Evolutionary conservation across 2,329 filamentous ascomycete genomes (phyloP).

Genomic region (Exophiala calicioides): DNA sequence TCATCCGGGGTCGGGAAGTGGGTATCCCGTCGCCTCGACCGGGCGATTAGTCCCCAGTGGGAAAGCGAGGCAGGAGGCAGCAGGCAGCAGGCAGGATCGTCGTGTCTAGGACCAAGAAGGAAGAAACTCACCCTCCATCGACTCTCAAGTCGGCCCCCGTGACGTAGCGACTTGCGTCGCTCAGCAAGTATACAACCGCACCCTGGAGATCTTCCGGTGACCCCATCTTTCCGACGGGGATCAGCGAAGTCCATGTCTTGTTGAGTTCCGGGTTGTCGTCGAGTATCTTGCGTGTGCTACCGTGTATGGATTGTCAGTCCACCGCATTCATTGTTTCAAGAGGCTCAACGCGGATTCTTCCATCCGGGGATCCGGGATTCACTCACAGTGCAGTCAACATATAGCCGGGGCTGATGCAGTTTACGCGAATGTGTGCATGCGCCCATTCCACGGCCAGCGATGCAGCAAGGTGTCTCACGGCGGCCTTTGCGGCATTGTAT

Average conservation of each 20-base stretch:
- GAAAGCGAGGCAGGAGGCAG: no score
- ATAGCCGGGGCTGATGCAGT: constrained; percentile 93
- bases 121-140: constrained; percentile 86
- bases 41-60: no score
- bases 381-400: constrained; percentile 91
- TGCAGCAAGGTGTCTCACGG: constrained; percentile 81
- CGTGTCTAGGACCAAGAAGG: neutral
- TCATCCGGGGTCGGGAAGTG: no score
- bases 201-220: constrained; percentile 86
- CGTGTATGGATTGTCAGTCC: constrained; percentile 5
- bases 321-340: constrained; percentile 31
- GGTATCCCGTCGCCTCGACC: no score
- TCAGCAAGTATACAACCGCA: constrained; percentile 81
- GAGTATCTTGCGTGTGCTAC: constrained; percentile 87
- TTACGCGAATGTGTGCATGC: constrained; percentile 81
- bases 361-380: neutral
- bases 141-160: constrained; percentile 76
- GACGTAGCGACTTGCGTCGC: constrained; percentile 74
- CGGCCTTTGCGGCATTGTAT: constrained; percentile 92
- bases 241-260: constrained; percentile 86
- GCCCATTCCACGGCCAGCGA: constrained; percentile 96
- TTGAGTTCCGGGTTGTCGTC: constrained; percentile 90
- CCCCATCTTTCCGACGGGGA: constrained; percentile 92
- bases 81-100: no score
- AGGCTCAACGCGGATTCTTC: no score